Percentiles rank a stretch among this genome's conserved stretches.
These are phyloP conservation scores for Ampelocalamus luodianensis DNA, from an alignment of 176 grass and related monocot species.

Conservation along the genomic window DNA sequence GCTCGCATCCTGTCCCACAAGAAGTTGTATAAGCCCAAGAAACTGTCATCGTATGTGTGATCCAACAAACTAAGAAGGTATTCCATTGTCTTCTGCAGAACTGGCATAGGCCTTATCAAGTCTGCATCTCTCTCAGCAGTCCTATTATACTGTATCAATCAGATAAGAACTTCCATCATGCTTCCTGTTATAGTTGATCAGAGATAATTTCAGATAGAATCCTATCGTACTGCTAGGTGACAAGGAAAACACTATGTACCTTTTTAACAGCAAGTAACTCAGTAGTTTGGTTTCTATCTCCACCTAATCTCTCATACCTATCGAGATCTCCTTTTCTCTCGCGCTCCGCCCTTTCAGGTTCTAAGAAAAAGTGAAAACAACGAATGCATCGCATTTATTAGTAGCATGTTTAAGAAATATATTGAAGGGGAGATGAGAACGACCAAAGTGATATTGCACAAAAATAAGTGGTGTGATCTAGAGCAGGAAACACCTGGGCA, in stretches of 20 bases:
- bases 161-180: constrained; percentile 59
- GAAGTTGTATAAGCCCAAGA: constrained; percentile 93
- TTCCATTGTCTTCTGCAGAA: constrained; percentile 84
- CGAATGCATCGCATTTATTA: constrained; percentile 12
- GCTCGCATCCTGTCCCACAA: constrained; percentile 99
- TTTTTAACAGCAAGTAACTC: constrained; percentile 92
- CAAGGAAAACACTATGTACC: constrained; percentile 59
- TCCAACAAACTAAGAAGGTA: constrained; percentile 92
- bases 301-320: constrained; percentile 80
- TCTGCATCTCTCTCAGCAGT: constrained; percentile 86
- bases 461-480: constrained; percentile 27
- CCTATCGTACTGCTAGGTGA: constrained; percentile 43
- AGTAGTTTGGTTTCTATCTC: constrained; percentile 91
- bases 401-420: constrained; percentile 11
- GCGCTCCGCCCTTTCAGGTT: constrained; percentile 84
- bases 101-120: constrained; percentile 92
- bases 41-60: constrained; percentile 72
- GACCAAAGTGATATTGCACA: constrained; percentile 22
- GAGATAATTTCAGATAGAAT: constrained; percentile 58
- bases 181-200: constrained; percentile 52
- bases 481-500: constrained; percentile 76
- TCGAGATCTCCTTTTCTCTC: constrained; percentile 99
- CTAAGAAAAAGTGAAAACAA: constrained; percentile 55
- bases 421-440: not conserved
- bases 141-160: constrained; percentile 89